Base-by-base conservation (phyloP, 345 rosid species). In the Psidium guajava region DNA sequence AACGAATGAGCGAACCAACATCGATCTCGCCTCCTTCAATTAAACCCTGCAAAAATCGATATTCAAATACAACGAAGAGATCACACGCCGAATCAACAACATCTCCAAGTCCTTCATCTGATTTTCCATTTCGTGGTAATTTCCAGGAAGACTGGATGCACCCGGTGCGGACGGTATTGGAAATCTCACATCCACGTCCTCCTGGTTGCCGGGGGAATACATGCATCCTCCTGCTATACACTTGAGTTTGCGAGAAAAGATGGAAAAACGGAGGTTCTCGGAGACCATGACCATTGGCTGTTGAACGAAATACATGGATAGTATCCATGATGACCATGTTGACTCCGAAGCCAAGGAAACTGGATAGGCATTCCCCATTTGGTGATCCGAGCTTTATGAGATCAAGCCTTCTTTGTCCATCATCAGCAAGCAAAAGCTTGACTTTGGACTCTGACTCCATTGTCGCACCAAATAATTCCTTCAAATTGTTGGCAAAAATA, bases 301-400 rank as follows among this genome's bases (percentile, higher is more conserved):
- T 94, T 81, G 93, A 91, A 90, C 84, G 90, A 82, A 87, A 87
- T 86, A 95, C 87, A 90, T 93, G 89, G 24, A 86, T 88, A 47
- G 53, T 86, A 85, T 95, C 97, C 55, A 97, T 82, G 24, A 92
- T 82, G 82, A 97, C 91, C 98, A 97, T 93, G 85, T 95, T 97
- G 89, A 95, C 98, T 18, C 98, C 98, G 86, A 91, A 96, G 83
- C 98, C 99, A 24, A 97, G 88, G 88, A 97, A 97, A 50, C 98
- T 98, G 56, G 92, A 88, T 36, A 98, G 98, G 59, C 87, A 88
- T 83, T 94, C 92, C 56, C 98, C 99, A 64, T 91, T 91, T n/a
- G 95, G 93, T 82, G 93, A 86, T 85, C 92, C 93, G 44, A 98
- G 99, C 89, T 93, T 96, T 56, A 89, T 82, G 88, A 95, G 93